These are phyloP conservation scores for Chrysosporium queenslandicum DNA, from an alignment of 2,329 filamentous ascomycete species.

Conservation along the genomic window DNA sequence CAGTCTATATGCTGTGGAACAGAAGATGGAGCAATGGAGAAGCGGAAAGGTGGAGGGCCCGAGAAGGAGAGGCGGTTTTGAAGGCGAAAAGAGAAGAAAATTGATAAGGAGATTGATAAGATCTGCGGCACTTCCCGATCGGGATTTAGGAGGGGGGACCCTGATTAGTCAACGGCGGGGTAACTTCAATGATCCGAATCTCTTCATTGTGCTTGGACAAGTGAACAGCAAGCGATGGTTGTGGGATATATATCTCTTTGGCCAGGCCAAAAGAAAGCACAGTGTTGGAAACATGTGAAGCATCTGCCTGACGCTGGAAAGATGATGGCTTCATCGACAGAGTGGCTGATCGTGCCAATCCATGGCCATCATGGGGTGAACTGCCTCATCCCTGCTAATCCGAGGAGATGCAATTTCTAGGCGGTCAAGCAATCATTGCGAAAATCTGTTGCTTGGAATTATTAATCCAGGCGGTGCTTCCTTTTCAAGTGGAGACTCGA, in stretches of 20 bases:
- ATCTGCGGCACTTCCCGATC: constrained; percentile 9
- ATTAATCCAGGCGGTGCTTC: not conserved
- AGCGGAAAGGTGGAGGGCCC: not conserved
- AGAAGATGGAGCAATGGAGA: not conserved
- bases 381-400: not conserved
- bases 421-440: not conserved
- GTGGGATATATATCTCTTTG: not conserved
- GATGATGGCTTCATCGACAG: not conserved
- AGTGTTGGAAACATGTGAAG: not conserved
- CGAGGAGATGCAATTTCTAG: constrained; percentile 5
- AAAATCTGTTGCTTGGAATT: not conserved
- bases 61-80: not conserved
- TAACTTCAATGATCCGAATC: too few relatives aligned
- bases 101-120: constrained; percentile 11
- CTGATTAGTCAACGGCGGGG: constrained; percentile 13
- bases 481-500: not conserved
- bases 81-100: not conserved
- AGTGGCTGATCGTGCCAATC: not conserved
- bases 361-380: not conserved
- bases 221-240: too few relatives aligned
- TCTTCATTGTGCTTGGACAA: too few relatives aligned
- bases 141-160: not conserved
- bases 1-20: not conserved
- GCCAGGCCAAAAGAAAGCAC: not conserved
- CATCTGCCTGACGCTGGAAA: not conserved